Evolutionary conservation across 441 rosid genomes (phyloP), one percentile per base, ranked within the genome.

Genomic region (Erodium texanum): DNA sequence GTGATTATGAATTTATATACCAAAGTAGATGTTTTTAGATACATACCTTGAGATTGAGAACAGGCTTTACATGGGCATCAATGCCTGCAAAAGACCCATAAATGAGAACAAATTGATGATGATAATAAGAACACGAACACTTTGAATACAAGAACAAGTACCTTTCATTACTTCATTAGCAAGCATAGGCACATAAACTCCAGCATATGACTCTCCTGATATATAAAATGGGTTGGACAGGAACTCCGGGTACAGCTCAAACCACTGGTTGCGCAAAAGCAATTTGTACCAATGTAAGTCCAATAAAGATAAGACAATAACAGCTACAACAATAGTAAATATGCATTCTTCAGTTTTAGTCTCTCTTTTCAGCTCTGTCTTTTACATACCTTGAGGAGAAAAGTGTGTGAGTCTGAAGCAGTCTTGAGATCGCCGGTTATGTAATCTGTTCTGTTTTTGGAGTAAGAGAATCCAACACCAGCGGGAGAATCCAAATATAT

Each of bases 131-230:
- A 50, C 56, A 50, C 5, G 19, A 16, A 16, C 56, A 50, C 56
- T 16, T 50, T 14, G 2, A n/a, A 50, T 16, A 2, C 56, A 50
- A 50, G 5, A 50, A 15, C 56, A 50, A 50, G 1, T 79, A 93
- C 96, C 97, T 82, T 87, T 87, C 66, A 79, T 78, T 45, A 89
- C 83, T 84, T 89, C 82, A 64, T 68, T 63, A 67, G 93, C 86
- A 74, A 93, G 95, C 70, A 87, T 89, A 23, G 97, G 98, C 68
- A 90, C 92, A 69, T 87, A 93, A 61, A 93, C 71, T 73, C 97
- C 97, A 69, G 96, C 96, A 76, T 84, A 93, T 1, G 97, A 89
- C 86, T 90, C 97, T 76, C 98, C 97, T 16, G 97, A 72, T 66
- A 93, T 75, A 72, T 75, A 93, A 68, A 93, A 87, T 1, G 89